phyloP scores from a whole-genome alignment of 169 alveolate genomes.

The Sarcocystis neurona region DNA sequence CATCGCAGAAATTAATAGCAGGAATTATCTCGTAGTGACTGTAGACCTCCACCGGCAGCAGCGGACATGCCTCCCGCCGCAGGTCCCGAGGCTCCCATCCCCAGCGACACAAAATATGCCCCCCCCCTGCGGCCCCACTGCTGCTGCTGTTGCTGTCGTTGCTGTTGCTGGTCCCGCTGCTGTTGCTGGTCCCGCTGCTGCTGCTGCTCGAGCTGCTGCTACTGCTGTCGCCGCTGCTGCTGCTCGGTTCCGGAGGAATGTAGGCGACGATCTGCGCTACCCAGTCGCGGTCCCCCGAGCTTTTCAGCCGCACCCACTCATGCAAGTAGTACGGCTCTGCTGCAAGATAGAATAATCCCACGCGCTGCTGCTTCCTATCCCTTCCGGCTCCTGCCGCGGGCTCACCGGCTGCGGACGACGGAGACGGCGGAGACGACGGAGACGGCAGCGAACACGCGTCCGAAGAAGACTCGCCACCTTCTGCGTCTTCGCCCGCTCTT shows the following conservation, averaged over 20 bases:
- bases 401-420: background rate
- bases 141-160: background rate
- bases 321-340: constrained; percentile 42
- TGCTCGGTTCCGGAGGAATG: constrained; percentile 8
- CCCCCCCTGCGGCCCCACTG: constrained; percentile 23
- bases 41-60: constrained; percentile 26
- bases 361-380: background rate
- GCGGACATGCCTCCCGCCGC: constrained; percentile 40
- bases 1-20: constrained; percentile 45
- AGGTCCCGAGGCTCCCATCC: constrained; percentile 63
- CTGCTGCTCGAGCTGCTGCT: constrained; percentile 11
- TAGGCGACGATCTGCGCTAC: constrained; percentile 58
- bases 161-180: too few relatives aligned
- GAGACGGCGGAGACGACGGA: constrained; percentile 31
- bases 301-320: constrained; percentile 63
- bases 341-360: constrained; percentile 23
- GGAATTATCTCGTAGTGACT: constrained; percentile 59
- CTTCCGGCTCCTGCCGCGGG: background rate
- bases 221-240: background rate
- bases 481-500: background rate
- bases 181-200: constrained; percentile 22
- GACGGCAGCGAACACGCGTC: background rate
- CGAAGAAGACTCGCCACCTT: background rate
- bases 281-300: constrained; percentile 55
- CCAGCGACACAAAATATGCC: constrained; percentile 58